Percentiles rank a stretch among this genome's conserved stretches.
phyloP scores from a whole-genome alignment of 331 rosid species.

The Acacia concinna region DNA sequence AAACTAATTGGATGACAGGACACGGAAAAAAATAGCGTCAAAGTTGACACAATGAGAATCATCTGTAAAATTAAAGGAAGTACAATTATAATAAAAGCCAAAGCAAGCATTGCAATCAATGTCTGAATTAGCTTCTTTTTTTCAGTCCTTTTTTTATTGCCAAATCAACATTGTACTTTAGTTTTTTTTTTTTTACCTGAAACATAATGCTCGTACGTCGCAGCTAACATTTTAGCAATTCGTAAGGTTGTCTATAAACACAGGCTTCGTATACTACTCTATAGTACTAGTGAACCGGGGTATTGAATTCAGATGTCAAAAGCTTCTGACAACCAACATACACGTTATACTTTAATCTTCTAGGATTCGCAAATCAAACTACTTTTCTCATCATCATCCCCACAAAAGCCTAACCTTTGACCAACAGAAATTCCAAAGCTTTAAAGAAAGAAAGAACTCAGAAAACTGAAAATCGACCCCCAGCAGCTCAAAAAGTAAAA shows the following conservation, averaged over 20 bases:
- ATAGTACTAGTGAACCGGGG: background rate
- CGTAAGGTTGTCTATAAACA: background rate
- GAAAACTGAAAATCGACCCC: background rate
- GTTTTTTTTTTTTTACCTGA: no score
- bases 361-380: background rate
- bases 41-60: background rate
- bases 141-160: background rate
- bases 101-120: background rate
- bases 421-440: constrained; percentile 8
- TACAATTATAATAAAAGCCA: background rate
- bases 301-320: constrained; percentile 5
- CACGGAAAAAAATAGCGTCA: background rate
- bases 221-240: background rate
- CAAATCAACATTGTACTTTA: background rate
- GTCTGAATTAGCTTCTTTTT: background rate
- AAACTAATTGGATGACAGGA: constrained; percentile 26
- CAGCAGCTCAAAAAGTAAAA: constrained; percentile 12
- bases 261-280: background rate
- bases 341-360: background rate
- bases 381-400: constrained; percentile 11
- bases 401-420: constrained; percentile 8
- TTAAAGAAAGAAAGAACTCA: background rate
- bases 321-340: background rate
- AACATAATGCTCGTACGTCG: no score
- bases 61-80: constrained; percentile 3